Evolutionary conservation across 1,284 basidiomycete genomes (phyloP), one percentile per base, ranked within the genome.

Genomic region (Porodaedalea pini): DNA sequence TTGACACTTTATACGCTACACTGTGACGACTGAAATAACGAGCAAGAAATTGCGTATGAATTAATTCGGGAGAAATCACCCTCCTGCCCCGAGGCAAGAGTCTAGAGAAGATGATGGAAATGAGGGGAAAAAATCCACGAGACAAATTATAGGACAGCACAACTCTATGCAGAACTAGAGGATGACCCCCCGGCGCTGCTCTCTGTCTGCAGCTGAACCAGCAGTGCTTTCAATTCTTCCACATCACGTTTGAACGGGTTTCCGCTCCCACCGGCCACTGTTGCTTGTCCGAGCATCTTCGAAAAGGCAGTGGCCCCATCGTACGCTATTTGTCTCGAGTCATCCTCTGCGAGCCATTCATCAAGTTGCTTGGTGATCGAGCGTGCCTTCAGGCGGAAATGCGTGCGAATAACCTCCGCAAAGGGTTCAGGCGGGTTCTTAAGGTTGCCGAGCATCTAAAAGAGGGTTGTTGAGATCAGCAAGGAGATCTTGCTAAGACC

Each of bases 341-440:
- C 91, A 64, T 94, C 91, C 58, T 81, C 71, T 13, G 70, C 67
- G 17, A 91, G 71, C 92, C 88, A 95, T 62, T 81, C 74, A 64
- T 93, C 88, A n/a, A 96, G 75, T 69, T 94, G 92, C 32, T 76
- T 69, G 19, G 72, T 71, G 60, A 97, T 82, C 0, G 80, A 78
- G 41, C 75, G 76, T 0, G 90, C 83, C 68, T 95, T 96, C 52
- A 95, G 74, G n/a, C 86, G 79, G 75, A 92, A 96, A 71, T 96
- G 94, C 0, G 92, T 94, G 40, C 81, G 83, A 65, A 97, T 88
- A 58, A 94, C 82, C 60, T 92, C 87, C 40, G 74, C 83, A 67
- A 93, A 95, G 55, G 88, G 84, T 62, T 86, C 88, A 10, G 92
- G 90, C 19, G 92, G 89, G 45, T 79, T 80, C 69, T 84, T 88